Evolutionary conservation across 2,329 filamentous ascomycete species (phyloP).

Genomic region (Sporothrix phasma): DNA sequence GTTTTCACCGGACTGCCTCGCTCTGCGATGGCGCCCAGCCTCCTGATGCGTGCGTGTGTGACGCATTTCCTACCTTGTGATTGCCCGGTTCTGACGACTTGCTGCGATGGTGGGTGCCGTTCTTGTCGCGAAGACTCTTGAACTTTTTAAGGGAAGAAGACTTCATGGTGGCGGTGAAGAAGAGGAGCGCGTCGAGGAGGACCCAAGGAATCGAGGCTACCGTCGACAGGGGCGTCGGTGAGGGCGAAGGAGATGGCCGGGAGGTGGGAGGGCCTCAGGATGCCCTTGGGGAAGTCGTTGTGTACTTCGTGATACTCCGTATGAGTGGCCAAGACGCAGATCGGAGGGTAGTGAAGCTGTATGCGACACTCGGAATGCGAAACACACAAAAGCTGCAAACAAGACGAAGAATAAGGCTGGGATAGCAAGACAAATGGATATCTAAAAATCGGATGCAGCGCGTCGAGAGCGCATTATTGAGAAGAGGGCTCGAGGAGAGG

Average conservation of each 20-base stretch:
- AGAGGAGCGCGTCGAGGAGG: neutral
- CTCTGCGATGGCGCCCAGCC: neutral
- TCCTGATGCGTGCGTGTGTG: neutral
- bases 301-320: too few relatives aligned
- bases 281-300: neutral
- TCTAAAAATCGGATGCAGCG: neutral
- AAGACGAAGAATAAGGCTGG: neutral
- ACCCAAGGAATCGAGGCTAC: neutral
- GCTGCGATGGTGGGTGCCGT: slow-evolving; percentile 41
- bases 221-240: neutral
- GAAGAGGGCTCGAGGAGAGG: neutral
- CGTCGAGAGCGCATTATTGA: neutral
- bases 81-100: slow-evolving; percentile 43
- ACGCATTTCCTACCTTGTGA: slow-evolving; percentile 35
- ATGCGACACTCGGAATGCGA: neutral
- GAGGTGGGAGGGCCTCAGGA: neutral
- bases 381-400: neutral
- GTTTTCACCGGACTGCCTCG: neutral
- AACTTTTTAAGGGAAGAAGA: slow-evolving; percentile 50
- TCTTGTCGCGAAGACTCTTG: slow-evolving; percentile 60
- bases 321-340: neutral
- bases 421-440: neutral
- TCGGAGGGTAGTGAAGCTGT: neutral
- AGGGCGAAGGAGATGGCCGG: neutral
- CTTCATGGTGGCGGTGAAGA: slow-evolving; percentile 36